These are phyloP conservation scores for Metarhizium humberi DNA, from an alignment of 2,329 filamentous ascomycete species.

Conservation along the genomic window DNA sequence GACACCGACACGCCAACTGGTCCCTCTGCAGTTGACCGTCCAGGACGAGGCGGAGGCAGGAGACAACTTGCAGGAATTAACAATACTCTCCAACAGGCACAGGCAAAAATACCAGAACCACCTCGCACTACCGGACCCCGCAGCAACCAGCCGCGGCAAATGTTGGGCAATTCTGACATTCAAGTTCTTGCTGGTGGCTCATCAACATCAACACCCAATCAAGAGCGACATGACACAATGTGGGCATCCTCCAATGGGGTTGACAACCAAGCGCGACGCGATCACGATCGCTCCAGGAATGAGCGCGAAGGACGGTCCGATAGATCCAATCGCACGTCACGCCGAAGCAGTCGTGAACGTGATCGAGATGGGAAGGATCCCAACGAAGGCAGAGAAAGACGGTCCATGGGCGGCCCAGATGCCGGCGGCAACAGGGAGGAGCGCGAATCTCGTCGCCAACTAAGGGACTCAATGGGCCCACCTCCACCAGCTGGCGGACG, in stretches of 20 bases:
- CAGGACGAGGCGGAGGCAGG: constrained; percentile 29
- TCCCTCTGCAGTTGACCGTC: constrained; percentile 26
- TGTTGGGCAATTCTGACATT: constrained; percentile 43
- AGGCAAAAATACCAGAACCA: constrained; percentile 29
- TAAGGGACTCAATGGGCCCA: constrained; percentile 20
- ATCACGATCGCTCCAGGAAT: constrained; percentile 34
- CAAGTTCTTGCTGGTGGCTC: constrained; percentile 48
- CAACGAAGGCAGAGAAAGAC: constrained; percentile 35
- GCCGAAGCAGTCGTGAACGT: constrained; percentile 42
- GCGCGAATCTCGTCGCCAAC: constrained; percentile 22
- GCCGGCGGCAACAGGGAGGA: constrained; percentile 20
- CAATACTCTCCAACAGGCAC: constrained; percentile 44
- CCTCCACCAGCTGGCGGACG: constrained; percentile 17
- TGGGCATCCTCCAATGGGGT: constrained; percentile 23
- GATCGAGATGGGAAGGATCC: constrained; percentile 37
- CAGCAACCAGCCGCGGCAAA: constrained; percentile 26
- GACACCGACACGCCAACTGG: constrained; percentile 25
- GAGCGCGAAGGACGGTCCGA: constrained; percentile 34
- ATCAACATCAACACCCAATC: constrained; percentile 36
- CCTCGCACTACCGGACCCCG: constrained; percentile 25
- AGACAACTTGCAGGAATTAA: constrained; percentile 53
- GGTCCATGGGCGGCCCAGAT: constrained; percentile 23
- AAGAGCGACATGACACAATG: constrained; percentile 38
- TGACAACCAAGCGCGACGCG: constrained; percentile 17
- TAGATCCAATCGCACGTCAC: constrained; percentile 29